Evolutionary conservation across 2,329 filamentous ascomycete species (phyloP).

Genomic region (Capronia epimyces): DNA sequence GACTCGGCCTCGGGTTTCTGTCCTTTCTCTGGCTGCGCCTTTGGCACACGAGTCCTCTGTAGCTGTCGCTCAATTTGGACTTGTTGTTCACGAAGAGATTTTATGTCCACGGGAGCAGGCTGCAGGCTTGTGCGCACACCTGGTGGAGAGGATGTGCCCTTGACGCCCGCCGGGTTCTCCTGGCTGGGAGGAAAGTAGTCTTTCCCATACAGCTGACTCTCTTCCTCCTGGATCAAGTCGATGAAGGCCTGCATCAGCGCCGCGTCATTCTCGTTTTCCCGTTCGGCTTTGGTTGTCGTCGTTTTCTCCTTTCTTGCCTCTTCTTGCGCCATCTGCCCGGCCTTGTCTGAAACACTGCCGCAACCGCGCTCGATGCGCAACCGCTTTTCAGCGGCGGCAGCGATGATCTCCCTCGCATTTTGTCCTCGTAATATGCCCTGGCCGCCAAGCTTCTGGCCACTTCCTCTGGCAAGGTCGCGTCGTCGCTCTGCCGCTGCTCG

Average conservation of each 20-base stretch:
- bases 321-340: slow-evolving; percentile 56
- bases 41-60: slow-evolving; percentile 6
- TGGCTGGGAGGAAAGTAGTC: slow-evolving; percentile 51
- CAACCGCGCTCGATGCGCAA: slow-evolving; percentile 66
- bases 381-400: slow-evolving; percentile 64
- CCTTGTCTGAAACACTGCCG: slow-evolving; percentile 63
- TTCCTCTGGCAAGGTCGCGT: slow-evolving; percentile 50
- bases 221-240: slow-evolving; percentile 80
- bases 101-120: slow-evolving; percentile 31
- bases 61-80: slow-evolving; percentile 18
- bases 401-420: slow-evolving; percentile 67
- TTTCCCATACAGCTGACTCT: slow-evolving; percentile 54
- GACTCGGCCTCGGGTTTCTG: background rate
- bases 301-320: slow-evolving; percentile 58
- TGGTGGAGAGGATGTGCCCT: slow-evolving; percentile 37
- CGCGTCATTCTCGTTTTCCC: slow-evolving; percentile 80
- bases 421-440: slow-evolving; percentile 50
- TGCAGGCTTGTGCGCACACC: slow-evolving; percentile 4
- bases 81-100: slow-evolving; percentile 16
- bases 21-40: background rate
- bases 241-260: slow-evolving; percentile 81
- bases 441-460: slow-evolving; percentile 69
- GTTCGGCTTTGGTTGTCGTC: slow-evolving; percentile 76
- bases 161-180: slow-evolving; percentile 48
- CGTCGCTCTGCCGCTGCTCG: slow-evolving; percentile 69